Evolutionary conservation across 139 green algal species (phyloP).

Genomic region (Chlamydomonas urium): DNA sequence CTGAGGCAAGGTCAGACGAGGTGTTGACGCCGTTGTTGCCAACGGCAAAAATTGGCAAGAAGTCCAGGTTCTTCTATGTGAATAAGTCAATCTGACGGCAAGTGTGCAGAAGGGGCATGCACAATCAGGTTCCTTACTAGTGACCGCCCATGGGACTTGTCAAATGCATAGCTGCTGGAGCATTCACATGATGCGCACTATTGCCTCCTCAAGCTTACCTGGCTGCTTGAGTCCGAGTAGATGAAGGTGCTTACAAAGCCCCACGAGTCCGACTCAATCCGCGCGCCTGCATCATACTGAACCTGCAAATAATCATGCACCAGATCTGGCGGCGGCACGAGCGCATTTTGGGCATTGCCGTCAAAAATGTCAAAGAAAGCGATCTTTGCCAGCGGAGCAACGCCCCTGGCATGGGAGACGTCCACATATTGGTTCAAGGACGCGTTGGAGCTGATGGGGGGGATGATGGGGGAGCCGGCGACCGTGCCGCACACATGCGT

Average conservation of each 20-base stretch:
- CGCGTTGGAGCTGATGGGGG: not conserved
- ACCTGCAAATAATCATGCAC: not conserved
- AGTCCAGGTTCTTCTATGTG: not conserved
- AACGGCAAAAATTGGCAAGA: not conserved
- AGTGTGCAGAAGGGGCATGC: not conserved
- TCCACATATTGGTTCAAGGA: not conserved
- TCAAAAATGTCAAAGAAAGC: conserved; percentile 72
- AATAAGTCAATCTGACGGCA: not conserved
- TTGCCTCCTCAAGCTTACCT: not conserved
- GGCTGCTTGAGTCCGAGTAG: not conserved
- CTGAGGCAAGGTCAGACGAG: too few species aligned
- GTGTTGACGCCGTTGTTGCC: not conserved
- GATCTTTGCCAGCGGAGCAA: conserved; percentile 72
- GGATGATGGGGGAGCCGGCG: not conserved
- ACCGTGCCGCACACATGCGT: not conserved
- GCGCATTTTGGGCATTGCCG: too few species aligned
- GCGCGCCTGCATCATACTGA: not conserved
- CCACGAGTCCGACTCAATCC: not conserved
- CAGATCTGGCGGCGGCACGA: not conserved
- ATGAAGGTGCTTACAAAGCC: not conserved
- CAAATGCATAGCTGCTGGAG: too few species aligned
- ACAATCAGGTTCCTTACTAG: not conserved
- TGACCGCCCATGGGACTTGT: too few species aligned
- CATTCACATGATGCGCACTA: too few species aligned
- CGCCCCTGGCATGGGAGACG: conserved; percentile 46